These are phyloP conservation scores for Ogataea philodendri DNA, from an alignment of 805 yeast genomes.

Conservation along the genomic window DNA sequence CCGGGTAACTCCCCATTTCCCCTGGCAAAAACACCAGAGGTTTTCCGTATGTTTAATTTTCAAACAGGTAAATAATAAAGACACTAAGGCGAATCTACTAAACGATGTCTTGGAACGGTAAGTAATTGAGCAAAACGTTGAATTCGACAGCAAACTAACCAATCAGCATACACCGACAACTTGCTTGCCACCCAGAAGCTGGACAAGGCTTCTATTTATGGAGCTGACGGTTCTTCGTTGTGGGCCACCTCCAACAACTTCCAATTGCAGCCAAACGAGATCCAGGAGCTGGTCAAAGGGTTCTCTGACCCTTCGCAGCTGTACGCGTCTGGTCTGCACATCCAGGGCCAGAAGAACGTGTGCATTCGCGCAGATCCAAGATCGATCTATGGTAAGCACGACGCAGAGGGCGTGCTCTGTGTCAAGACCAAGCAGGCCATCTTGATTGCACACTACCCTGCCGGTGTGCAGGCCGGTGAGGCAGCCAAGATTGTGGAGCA, in stretches of 20 bases:
- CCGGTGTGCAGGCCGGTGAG: slow-evolving; percentile 89
- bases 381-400: slow-evolving; percentile 90
- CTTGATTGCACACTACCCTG: slow-evolving; percentile 89
- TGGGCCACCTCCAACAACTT: slow-evolving; percentile 87
- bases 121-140: slow-evolving; percentile 17
- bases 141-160: slow-evolving; percentile 14
- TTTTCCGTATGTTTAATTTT: no score
- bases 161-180: slow-evolving; percentile 89
- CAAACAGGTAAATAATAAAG: slow-evolving; percentile 7
- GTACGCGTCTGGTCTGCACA: slow-evolving; percentile 83
- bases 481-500: slow-evolving; percentile 94
- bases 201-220: slow-evolving; percentile 90
- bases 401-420: slow-evolving; percentile 81
- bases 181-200: slow-evolving; percentile 82
- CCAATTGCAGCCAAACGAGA: slow-evolving; percentile 64
- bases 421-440: slow-evolving; percentile 95
- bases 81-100: slow-evolving; percentile 1
- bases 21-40: no score
- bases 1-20: slow-evolving; percentile 17
- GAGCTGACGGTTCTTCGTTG: slow-evolving; percentile 89
- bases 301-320: slow-evolving; percentile 75
- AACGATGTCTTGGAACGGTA: slow-evolving; percentile 38
- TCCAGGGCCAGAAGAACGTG: slow-evolving; percentile 84
- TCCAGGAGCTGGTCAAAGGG: slow-evolving; percentile 70
- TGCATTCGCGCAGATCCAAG: slow-evolving; percentile 86